Conservation (phyloP, 345 rosid genomes). For the Viola odorata region DNA sequence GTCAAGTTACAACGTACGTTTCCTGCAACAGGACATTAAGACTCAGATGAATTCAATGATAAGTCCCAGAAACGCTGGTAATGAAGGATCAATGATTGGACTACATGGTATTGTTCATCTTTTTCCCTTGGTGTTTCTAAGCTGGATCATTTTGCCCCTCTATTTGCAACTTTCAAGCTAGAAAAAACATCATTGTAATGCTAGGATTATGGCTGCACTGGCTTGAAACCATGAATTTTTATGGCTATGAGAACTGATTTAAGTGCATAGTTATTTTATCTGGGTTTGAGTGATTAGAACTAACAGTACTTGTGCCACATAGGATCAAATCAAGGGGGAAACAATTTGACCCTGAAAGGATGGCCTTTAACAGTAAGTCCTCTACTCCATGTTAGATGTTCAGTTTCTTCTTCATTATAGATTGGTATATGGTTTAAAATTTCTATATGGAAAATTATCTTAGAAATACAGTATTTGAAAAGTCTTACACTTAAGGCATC, state of each 20-base stretch:
- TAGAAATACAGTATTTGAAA: background rate
- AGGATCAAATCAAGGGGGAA: constrained; percentile 53
- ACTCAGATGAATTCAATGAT: constrained; percentile 43
- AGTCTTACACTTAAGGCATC: background rate
- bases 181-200: too few relatives aligned
- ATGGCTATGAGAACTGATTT: too few relatives aligned
- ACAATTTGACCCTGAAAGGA: constrained; percentile 56
- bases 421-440: background rate
- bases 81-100: constrained; percentile 40
- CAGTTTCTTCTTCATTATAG: background rate
- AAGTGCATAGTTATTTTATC: too few relatives aligned
- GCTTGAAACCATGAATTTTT: too few relatives aligned
- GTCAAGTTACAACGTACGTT: background rate
- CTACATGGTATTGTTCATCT: constrained; percentile 33
- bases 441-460: background rate
- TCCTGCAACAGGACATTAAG: constrained; percentile 33
- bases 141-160: background rate
- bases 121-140: background rate
- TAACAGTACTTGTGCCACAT: constrained; percentile 6
- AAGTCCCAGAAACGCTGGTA: constrained; percentile 28
- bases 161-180: background rate
- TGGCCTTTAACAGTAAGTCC: constrained; percentile 60
- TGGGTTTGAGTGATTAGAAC: constrained; percentile 1
- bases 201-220: too few relatives aligned
- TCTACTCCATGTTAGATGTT: background rate